phyloP scores from a whole-genome alignment of 768 basidiomycete species.

The Xanthoconium stramineum region DNA sequence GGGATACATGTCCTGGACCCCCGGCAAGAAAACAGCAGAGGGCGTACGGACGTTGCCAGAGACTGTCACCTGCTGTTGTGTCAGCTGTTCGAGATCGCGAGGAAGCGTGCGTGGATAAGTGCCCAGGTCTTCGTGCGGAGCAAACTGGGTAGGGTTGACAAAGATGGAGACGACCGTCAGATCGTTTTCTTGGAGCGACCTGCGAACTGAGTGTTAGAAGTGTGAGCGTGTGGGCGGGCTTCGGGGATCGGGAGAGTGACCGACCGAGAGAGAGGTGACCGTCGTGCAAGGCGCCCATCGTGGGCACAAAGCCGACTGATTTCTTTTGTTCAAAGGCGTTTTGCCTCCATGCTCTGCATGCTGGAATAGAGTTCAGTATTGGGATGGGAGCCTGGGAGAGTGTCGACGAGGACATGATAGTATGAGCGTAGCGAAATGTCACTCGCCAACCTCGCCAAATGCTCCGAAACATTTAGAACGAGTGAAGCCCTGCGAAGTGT shows the following conservation, averaged over 20 bases:
- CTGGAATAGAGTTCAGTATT: constrained; percentile 55
- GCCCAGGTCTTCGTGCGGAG: constrained; percentile 89
- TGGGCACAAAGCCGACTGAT: constrained; percentile 91
- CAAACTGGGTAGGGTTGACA: constrained; percentile 97
- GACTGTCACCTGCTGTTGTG: constrained; percentile 32
- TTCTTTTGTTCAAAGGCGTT: constrained; percentile 53
- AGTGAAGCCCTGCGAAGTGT: too few relatives aligned
- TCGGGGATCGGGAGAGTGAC: constrained; percentile 29
- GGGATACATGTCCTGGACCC: constrained; percentile 86
- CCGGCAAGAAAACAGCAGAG: constrained; percentile 77
- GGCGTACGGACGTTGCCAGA: constrained; percentile 40
- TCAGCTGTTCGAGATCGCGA: constrained; percentile 64
- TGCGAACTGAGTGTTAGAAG: constrained; percentile 51
- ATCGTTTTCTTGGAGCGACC: constrained; percentile 75
- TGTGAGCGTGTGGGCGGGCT: background rate
- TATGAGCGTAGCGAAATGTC: background rate
- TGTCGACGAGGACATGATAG: constrained; percentile 18
- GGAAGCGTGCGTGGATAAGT: constrained; percentile 89
- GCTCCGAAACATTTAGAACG: constrained; percentile 8
- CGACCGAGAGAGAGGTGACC: constrained; percentile 90
- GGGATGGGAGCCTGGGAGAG: constrained; percentile 37
- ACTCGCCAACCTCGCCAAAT: background rate
- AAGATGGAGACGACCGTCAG: constrained; percentile 92
- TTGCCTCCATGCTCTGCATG: constrained; percentile 72
- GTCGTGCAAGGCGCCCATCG: constrained; percentile 95